Evolutionary conservation across 2,329 filamentous ascomycete genomes (phyloP), one percentile per base, ranked within the genome.

Genomic region (Podosphaera leucotricha): DNA sequence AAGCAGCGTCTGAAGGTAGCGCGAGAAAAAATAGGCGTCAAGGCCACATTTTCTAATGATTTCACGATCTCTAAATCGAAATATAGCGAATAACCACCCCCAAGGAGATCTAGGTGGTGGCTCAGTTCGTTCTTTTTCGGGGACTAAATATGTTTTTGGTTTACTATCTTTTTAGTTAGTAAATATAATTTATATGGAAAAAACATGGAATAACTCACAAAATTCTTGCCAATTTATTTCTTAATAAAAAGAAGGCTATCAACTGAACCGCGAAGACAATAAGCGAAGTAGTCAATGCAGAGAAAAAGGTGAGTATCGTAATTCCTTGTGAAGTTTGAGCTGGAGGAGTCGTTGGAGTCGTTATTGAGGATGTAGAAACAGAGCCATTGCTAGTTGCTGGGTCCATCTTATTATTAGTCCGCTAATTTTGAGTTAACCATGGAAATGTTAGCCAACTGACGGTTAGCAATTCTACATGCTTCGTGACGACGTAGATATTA

Each of bases 1-100:
- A 38, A 95, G 70, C 4, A 95, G 72, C 55, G 82, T 80, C 48
- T 79, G 75, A 21, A 86, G 71, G 56, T 93, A 98, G 49, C 92
- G 80, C 1, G 98, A 68, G 60, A 98, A 98, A 65, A 95, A 93
- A 63, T 93, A 98, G 55, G 87, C 85, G 58, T 98, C 90, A 8
- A 98, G 71, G 16, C 90, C 90, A 53, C 87, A 94, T 61, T 94
- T 92, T 44, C 87, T 79, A 54, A 98, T 92, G 52, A 98, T 75
- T 53, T 92, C 83, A 11, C 82, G 68, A 48, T 82, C 71, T 66
- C 74, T 60, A 63, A 82, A 63, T 64, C 76, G 60, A 63, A 81
- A 67, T 67, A 92, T 58, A 60, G 70, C 57, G 52, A 73, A 50
- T 46, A 77, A 45, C 53, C 52, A 56, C 5, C 63, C 64, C 58